A percentile compares a stretch with the other conserved stretches of the same genome.
phyloP scores from a whole-genome alignment of 2,329 filamentous ascomycete species.

The Elsinoe necatrix region DNA sequence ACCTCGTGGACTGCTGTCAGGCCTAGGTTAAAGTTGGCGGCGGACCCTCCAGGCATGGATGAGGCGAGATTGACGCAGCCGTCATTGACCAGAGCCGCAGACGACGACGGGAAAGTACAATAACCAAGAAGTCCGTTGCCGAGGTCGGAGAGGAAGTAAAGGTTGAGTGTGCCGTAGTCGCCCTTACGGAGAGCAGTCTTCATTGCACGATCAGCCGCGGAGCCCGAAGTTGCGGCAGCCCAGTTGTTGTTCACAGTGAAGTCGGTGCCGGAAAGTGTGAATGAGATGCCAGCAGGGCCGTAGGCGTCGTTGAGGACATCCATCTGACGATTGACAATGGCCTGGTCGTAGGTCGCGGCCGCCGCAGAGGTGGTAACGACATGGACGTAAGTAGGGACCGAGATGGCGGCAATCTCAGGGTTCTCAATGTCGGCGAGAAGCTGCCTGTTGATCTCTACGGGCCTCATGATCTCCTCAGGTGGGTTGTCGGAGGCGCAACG shows the following conservation, averaged over 20 bases:
- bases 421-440: not conserved
- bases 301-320: constrained; percentile 37
- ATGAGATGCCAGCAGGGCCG: constrained; percentile 44
- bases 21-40: constrained; percentile 41
- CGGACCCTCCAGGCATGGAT: constrained; percentile 46
- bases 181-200: constrained; percentile 47
- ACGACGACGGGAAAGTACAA: constrained; percentile 41
- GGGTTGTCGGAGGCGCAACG: constrained; percentile 5
- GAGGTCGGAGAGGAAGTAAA: constrained; percentile 53
- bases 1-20: constrained; percentile 40
- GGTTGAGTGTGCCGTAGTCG: constrained; percentile 47
- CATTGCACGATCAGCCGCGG: constrained; percentile 42
- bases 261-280: constrained; percentile 42
- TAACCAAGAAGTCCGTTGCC: constrained; percentile 42
- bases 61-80: constrained; percentile 51
- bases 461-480: constrained; percentile 3
- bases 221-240: constrained; percentile 41
- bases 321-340: constrained; percentile 34
- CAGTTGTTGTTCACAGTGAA: constrained; percentile 47
- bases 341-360: constrained; percentile 32
- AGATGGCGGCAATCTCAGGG: constrained; percentile 23
- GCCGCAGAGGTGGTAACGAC: constrained; percentile 34
- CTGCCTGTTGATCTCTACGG: not conserved
- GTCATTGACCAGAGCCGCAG: constrained; percentile 40
- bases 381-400: constrained; percentile 38